Evolutionary conservation across 148 eudicot genomes (phyloP).

Genomic region (Linanthus parryae): DNA sequence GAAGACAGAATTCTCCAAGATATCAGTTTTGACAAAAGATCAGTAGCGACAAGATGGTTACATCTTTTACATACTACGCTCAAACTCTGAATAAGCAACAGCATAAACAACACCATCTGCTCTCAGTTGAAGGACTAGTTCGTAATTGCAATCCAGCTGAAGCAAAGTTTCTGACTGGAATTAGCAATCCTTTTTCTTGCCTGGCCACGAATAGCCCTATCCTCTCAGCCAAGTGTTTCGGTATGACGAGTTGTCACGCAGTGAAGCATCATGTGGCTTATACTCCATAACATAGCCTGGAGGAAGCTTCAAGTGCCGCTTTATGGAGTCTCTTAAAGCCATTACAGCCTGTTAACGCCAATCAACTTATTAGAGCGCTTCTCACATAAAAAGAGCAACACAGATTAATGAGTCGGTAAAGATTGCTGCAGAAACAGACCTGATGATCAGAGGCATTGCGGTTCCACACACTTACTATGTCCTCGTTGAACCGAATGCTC

Average conservation of each 20-base stretch:
- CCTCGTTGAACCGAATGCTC: conserved; percentile 86
- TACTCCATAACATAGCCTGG: conserved; percentile 89
- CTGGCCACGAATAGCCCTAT: conserved; percentile 22
- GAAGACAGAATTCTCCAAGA: too few species aligned
- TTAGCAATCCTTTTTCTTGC: background rate
- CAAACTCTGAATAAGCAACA: too few species aligned
- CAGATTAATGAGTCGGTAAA: background rate
- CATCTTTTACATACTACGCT: too few species aligned
- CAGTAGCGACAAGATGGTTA: too few species aligned
- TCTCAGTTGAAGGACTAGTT: too few species aligned
- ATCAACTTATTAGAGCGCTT: background rate
- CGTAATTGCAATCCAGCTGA: too few species aligned
- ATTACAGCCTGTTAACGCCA: conserved; percentile 59
- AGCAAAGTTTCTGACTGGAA: too few species aligned
- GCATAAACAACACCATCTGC: too few species aligned
- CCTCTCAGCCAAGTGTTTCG: conserved; percentile 97
- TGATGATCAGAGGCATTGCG: conserved; percentile 88
- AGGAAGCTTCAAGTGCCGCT: conserved; percentile 89
- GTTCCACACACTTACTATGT: conserved; percentile 90
- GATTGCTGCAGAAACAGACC: conserved; percentile 26
- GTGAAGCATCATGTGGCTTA: conserved; percentile 90
- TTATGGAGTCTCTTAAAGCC: conserved; percentile 83
- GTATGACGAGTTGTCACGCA: conserved; percentile 89
- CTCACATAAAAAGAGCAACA: background rate
- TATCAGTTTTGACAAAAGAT: too few species aligned